Evolutionary conservation across 805 yeast species (phyloP).

Genomic region (Sugiyamaella qingdaonensis): DNA sequence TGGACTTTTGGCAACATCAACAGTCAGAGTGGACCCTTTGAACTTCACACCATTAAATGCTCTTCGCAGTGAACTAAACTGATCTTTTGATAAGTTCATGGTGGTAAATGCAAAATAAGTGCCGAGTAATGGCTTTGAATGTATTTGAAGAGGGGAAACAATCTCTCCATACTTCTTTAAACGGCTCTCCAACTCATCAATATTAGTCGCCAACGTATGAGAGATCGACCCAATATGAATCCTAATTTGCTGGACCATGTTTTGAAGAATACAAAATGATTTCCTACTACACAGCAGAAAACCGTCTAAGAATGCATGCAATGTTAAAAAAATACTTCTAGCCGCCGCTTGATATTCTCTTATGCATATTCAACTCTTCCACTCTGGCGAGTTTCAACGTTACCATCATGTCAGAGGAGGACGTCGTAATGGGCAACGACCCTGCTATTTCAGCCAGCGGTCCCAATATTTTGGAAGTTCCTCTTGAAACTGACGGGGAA

Average conservation of each 20-base stretch:
- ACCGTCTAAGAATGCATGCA: neutral
- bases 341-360: neutral
- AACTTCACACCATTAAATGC: conserved; percentile 67
- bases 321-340: neutral
- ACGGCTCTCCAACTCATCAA: conserved; percentile 48
- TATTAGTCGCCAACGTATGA: conserved; percentile 42
- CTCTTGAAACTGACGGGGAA: conserved; percentile 67
- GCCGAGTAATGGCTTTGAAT: conserved; percentile 51
- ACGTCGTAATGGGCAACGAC: conserved; percentile 9
- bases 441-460: neutral
- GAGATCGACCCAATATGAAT: conserved; percentile 72
- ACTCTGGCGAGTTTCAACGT: neutral
- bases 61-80: conserved; percentile 47
- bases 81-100: conserved; percentile 45
- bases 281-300: neutral
- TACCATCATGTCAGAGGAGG: conserved; percentile 6
- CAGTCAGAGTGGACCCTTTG: conserved; percentile 64
- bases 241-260: conserved; percentile 24
- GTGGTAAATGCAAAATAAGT: conserved; percentile 64
- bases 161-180: conserved; percentile 61
- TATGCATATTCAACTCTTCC: neutral
- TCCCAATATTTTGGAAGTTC: conserved; percentile 54
- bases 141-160: conserved; percentile 45
- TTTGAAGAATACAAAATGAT: neutral
- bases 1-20: conserved; percentile 57